phyloP scores from a whole-genome alignment of 306 rosid species.

The Abrus pulchellus region DNA sequence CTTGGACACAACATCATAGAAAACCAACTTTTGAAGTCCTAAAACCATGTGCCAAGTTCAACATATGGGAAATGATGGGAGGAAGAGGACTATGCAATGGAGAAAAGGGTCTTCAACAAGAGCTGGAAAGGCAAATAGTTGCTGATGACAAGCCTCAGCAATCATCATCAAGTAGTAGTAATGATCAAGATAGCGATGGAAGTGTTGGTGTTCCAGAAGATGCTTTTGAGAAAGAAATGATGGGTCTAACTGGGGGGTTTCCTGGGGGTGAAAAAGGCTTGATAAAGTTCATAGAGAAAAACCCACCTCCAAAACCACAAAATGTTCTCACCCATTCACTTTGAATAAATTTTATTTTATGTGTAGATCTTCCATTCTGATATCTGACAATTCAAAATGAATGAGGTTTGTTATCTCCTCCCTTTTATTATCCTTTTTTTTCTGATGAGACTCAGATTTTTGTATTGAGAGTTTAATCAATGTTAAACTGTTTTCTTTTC shows the following conservation, averaged over 20 bases:
- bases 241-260: constrained; percentile 95
- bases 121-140: constrained; percentile 59
- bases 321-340: constrained; percentile 13
- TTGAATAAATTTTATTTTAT: not conserved
- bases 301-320: constrained; percentile 69
- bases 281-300: constrained; percentile 70
- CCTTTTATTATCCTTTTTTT: not conserved
- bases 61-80: constrained; percentile 72
- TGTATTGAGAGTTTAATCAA: constrained; percentile 5
- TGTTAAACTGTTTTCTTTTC: not conserved
- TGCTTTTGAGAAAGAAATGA: constrained; percentile 86
- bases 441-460: not conserved
- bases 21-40: constrained; percentile 20
- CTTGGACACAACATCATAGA: constrained; percentile 45
- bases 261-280: constrained; percentile 96
- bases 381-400: constrained; percentile 37
- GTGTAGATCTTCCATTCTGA: constrained; percentile 19
- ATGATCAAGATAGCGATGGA: not conserved
- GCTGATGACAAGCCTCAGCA: constrained; percentile 33
- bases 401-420: constrained; percentile 15
- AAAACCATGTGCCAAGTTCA: constrained; percentile 68
- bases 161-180: not conserved
- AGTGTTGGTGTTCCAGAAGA: constrained; percentile 56
- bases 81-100: constrained; percentile 96
- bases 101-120: constrained; percentile 70